phyloP scores from a whole-genome alignment of 768 basidiomycete species.

The Russula earlei region DNA sequence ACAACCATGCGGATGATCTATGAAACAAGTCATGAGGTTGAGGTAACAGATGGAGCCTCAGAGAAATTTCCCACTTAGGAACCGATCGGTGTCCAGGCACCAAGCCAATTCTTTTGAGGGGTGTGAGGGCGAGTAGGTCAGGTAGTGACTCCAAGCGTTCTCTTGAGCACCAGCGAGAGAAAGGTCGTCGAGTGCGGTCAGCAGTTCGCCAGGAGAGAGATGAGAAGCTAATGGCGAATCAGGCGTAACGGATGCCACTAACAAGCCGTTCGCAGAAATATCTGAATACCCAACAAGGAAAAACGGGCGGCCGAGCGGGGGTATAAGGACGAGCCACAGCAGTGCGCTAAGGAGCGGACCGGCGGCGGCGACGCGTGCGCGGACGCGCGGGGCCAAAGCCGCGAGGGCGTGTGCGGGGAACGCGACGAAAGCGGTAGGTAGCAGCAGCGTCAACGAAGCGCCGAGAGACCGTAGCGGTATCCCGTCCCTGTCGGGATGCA shows the following conservation, averaged over 20 bases:
- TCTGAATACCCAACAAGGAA: slow-evolving; percentile 42
- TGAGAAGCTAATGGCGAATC: slow-evolving; percentile 52
- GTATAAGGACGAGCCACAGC: slow-evolving; percentile 41
- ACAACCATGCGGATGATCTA: slow-evolving; percentile 23
- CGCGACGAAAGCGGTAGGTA: slow-evolving; percentile 70
- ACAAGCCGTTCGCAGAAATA: slow-evolving; percentile 39
- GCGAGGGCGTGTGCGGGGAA: slow-evolving; percentile 40
- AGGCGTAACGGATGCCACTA: slow-evolving; percentile 47
- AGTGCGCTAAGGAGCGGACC: slow-evolving; percentile 75
- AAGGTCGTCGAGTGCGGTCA: slow-evolving; percentile 60
- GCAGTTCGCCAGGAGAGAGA: slow-evolving; percentile 46
- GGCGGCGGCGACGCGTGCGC: slow-evolving; percentile 56
- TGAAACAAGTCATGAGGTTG: slow-evolving; percentile 20
- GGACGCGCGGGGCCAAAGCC: slow-evolving; percentile 33
- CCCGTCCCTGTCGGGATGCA: slow-evolving; percentile 39
- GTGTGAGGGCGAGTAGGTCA: slow-evolving; percentile 24
- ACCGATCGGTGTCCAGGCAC: slow-evolving; percentile 15
- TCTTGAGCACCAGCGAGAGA: slow-evolving; percentile 29
- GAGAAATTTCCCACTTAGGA: slow-evolving; percentile 25
- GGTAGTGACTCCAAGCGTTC: slow-evolving; percentile 41
- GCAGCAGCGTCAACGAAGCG: slow-evolving; percentile 45
- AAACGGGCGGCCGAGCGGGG: slow-evolving; percentile 14
- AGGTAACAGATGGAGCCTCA: neutral
- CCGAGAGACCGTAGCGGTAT: slow-evolving; percentile 56
- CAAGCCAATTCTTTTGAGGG: slow-evolving; percentile 11